Conservation (phyloP, 495 filamentous ascomycete genomes). For the Hypoxylon perforatum region DNA sequence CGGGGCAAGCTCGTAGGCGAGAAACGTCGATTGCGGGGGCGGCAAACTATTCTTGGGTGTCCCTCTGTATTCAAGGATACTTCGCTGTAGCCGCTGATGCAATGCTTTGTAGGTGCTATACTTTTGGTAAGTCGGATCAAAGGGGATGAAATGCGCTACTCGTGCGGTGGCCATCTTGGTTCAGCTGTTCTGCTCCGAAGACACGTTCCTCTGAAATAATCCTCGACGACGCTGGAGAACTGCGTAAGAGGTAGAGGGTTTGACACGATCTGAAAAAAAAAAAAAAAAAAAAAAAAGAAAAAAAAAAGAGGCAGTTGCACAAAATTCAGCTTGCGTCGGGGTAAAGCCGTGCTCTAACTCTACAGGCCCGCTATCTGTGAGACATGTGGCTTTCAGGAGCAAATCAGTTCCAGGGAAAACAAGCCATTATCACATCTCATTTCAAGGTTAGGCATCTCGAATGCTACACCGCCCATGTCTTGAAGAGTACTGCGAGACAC, state of each 20-base stretch:
- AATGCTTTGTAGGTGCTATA: background rate
- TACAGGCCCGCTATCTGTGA: background rate
- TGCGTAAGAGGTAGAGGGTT: too few relatives aligned
- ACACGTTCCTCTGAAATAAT: too few relatives aligned
- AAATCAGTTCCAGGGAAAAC: background rate
- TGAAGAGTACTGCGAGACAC: too few relatives aligned
- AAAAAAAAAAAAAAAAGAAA: too few relatives aligned
- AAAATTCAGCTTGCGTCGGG: background rate
- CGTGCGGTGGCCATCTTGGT: background rate
- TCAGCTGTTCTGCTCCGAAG: background rate
- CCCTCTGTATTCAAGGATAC: background rate
- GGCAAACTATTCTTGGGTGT: background rate
- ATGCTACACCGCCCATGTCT: too few relatives aligned
- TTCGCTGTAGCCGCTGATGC: background rate
- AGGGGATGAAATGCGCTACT: background rate
- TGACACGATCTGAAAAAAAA: too few relatives aligned
- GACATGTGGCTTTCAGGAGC: background rate
- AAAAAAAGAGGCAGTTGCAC: background rate
- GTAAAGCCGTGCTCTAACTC: background rate
- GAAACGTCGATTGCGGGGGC: background rate
- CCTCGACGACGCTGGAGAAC: too few relatives aligned
- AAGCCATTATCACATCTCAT: background rate
- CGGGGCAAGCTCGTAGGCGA: background rate
- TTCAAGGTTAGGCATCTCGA: background rate
- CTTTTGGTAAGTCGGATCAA: background rate